phyloP scores from a whole-genome alignment of 306 rosid genomes.

The Cyclanthera cordifolia region DNA sequence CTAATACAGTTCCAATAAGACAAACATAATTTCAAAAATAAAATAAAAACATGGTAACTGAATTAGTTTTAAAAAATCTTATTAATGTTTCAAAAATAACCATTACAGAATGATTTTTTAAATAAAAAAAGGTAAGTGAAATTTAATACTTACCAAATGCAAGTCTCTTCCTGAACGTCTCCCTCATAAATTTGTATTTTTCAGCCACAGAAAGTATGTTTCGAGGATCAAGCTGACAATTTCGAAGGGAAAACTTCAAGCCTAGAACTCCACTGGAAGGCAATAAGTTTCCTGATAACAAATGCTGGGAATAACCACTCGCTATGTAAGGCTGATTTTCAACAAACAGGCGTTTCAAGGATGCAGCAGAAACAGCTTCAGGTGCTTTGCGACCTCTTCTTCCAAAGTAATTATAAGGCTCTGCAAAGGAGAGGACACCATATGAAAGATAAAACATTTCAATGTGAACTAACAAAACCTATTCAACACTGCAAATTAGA shows the following conservation, averaged over 20 bases:
- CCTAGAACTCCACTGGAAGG: constrained; percentile 62
- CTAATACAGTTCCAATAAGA: background rate
- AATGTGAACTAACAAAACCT: constrained; percentile 6
- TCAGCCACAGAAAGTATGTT: constrained; percentile 72
- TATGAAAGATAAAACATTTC: constrained; percentile 10
- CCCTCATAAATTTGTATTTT: constrained; percentile 78
- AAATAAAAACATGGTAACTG: background rate
- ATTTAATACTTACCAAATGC: constrained; percentile 63
- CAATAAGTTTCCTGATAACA: constrained; percentile 31
- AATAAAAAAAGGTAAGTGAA: background rate
- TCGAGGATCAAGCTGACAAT: constrained; percentile 55
- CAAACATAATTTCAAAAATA: background rate
- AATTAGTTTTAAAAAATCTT: background rate
- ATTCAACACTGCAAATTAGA: background rate
- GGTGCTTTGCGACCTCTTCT: constrained; percentile 97
- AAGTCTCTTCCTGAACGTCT: constrained; percentile 67
- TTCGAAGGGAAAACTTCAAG: constrained; percentile 58
- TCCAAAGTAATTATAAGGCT: constrained; percentile 80
- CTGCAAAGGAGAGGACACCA: constrained; percentile 34
- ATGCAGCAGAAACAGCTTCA: constrained; percentile 94
- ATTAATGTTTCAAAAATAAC: background rate
- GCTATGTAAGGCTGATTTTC: constrained; percentile 83
- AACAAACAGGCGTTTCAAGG: constrained; percentile 80
- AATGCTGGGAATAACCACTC: constrained; percentile 81
- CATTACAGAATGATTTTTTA: background rate